Evolutionary conservation across 495 filamentous ascomycete genomes (phyloP).

Genomic region (Aspergillus carlsbadensis): DNA sequence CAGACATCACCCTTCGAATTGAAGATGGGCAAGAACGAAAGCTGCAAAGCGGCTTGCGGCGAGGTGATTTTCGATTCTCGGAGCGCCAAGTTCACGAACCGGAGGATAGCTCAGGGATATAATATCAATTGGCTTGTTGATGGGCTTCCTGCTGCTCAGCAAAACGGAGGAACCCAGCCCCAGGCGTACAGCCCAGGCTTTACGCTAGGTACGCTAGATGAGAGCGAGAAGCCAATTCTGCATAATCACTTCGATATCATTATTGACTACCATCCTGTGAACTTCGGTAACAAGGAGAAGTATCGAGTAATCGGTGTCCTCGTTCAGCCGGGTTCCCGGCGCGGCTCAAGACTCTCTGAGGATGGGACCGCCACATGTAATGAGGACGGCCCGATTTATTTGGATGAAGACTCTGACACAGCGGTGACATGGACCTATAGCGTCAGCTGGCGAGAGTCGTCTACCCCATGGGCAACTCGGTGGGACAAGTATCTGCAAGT

Average conservation of each 20-base stretch:
- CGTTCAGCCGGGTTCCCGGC: slow-evolving; percentile 74
- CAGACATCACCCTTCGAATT: slow-evolving; percentile 87
- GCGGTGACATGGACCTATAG: slow-evolving; percentile 85
- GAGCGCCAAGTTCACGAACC: slow-evolving; percentile 76
- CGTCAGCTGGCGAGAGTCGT: slow-evolving; percentile 77
- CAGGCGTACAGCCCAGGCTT: slow-evolving; percentile 89
- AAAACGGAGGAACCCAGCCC: slow-evolving; percentile 69
- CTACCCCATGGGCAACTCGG: slow-evolving; percentile 87
- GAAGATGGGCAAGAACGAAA: slow-evolving; percentile 78
- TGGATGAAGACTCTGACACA: slow-evolving; percentile 67
- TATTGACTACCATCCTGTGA: slow-evolving; percentile 86
- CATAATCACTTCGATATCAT: slow-evolving; percentile 94
- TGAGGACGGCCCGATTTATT: slow-evolving; percentile 47
- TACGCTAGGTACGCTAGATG: slow-evolving; percentile 65
- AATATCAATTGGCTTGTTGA: slow-evolving; percentile 95
- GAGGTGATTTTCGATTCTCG: slow-evolving; percentile 62
- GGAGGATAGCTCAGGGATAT: slow-evolving; percentile 75
- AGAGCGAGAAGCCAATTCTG: slow-evolving; percentile 56
- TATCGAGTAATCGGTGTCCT: slow-evolving; percentile 88
- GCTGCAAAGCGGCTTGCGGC: slow-evolving; percentile 76
- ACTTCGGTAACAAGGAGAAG: slow-evolving; percentile 53
- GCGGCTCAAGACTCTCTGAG: slow-evolving; percentile 53
- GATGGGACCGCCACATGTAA: slow-evolving; percentile 64
- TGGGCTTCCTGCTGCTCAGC: slow-evolving; percentile 84
- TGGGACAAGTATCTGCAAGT: slow-evolving; percentile 99